Percentiles rank a stretch among this genome's conserved stretches.
Conservation (phyloP, 176 grass and related monocot species). For the Otatea glauca region DNA sequence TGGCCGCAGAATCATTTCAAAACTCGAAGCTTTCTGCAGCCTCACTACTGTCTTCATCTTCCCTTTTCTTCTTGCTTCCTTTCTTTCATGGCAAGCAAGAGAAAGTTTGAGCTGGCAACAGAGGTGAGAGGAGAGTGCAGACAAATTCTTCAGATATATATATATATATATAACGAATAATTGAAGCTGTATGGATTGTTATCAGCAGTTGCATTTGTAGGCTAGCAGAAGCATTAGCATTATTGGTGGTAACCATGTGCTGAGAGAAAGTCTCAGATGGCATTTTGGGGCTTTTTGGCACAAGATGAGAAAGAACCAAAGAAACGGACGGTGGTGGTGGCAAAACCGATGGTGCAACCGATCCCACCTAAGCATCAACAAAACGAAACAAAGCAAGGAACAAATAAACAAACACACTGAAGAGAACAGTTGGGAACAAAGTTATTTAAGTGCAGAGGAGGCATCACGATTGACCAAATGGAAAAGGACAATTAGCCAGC, state of each 20-base stretch:
- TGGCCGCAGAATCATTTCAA: slow-evolving; percentile 43
- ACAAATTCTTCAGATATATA: background rate
- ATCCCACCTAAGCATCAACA: slow-evolving; percentile 25
- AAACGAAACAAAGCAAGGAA: background rate
- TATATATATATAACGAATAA: background rate
- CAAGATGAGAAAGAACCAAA: background rate
- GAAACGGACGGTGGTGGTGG: background rate
- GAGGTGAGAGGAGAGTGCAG: background rate
- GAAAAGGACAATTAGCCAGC: background rate
- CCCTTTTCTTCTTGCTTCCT: background rate
- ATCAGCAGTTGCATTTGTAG: slow-evolving; percentile 32
- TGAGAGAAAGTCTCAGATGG: background rate
- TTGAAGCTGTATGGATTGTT: slow-evolving; percentile 28
- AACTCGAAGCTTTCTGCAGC: slow-evolving; percentile 3
- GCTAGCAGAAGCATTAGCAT: background rate
- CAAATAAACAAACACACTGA: background rate
- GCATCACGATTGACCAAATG: background rate
- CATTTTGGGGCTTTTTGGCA: background rate
- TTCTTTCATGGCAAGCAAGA: background rate
- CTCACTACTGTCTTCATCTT: background rate
- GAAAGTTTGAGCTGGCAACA: slow-evolving; percentile 13
- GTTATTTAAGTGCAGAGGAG: background rate
- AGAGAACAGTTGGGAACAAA: background rate
- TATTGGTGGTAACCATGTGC: slow-evolving; percentile 33
- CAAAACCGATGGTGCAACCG: slow-evolving; percentile 32